phyloP scores from a whole-genome alignment of 208 protist genomes.

The Zelonia costaricensis region DNA sequence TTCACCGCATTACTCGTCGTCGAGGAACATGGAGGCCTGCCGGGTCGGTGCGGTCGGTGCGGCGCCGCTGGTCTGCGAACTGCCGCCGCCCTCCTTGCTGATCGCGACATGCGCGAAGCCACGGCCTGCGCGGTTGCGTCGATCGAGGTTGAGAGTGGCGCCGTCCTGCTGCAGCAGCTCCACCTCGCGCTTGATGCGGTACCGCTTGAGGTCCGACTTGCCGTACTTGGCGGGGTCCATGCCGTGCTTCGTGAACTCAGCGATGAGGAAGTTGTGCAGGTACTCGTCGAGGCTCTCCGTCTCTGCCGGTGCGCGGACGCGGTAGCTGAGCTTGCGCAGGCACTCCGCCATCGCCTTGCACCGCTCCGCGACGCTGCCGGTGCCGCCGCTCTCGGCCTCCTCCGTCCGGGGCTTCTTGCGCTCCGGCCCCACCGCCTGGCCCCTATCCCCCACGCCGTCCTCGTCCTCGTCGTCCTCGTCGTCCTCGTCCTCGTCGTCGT shows the following conservation, averaged over 20 bases:
- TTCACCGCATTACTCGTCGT: slow-evolving; percentile 47
- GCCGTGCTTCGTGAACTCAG: slow-evolving; percentile 65
- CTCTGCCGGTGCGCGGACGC: slow-evolving; percentile 42
- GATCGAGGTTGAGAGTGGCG: slow-evolving; percentile 63
- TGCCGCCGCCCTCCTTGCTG: neutral
- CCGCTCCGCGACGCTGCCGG: slow-evolving; percentile 33
- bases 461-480: slow-evolving; percentile 39
- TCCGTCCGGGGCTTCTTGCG: slow-evolving; percentile 49
- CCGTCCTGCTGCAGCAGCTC: slow-evolving; percentile 80
- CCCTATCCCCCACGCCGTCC: slow-evolving; percentile 22
- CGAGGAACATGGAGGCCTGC: slow-evolving; percentile 65
- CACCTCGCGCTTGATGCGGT: slow-evolving; percentile 66
- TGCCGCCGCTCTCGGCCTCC: slow-evolving; percentile 18
- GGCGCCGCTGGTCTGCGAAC: slow-evolving; percentile 3
- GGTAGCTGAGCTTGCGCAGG: slow-evolving; percentile 68
- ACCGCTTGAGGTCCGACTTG: slow-evolving; percentile 61
- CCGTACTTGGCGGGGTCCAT: slow-evolving; percentile 71
- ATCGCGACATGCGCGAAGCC: slow-evolving; percentile 36
- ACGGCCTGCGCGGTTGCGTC: slow-evolving; percentile 56
- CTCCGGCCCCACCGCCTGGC: slow-evolving; percentile 26
- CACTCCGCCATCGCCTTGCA: slow-evolving; percentile 76
- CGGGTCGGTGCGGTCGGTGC: slow-evolving; percentile 16
- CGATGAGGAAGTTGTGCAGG: slow-evolving; percentile 55
- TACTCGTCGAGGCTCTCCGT: slow-evolving; percentile 67
- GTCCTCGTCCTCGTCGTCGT: slow-evolving; percentile 39